Evolutionary conservation across 495 filamentous ascomycete species (phyloP), one percentile per base, ranked within the genome.

Genomic region (Hypoxylon fragiforme): DNA sequence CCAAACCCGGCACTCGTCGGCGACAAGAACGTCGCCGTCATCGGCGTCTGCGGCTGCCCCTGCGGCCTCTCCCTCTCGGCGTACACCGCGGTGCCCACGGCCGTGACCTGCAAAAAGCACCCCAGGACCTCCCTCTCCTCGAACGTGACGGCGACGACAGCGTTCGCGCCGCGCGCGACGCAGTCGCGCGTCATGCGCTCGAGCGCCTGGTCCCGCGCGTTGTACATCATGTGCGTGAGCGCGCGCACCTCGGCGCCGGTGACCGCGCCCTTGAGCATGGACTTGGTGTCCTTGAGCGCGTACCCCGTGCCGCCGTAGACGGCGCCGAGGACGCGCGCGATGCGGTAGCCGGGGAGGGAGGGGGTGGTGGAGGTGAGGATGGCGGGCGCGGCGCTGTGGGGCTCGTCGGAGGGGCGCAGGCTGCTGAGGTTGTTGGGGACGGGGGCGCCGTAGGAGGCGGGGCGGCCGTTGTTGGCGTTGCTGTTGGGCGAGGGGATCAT

Each of bases 121-220:
- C 61, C 61, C n/a, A 60, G 7, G 14, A 57, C 24, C 31, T 60
- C 61, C 36, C 30, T 51, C 47, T 64, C 61, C 7, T 49, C 40
- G 30, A 60, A 64, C 2, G 19, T 20, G 0, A 64, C 14, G 2
- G 40, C 61, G 1, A 64, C 19, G 13, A 64, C 42, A 11, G 61
- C 61, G 16, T 64, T 64, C 1, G 55, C 61, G 28, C 61, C 61
- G 9, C 61, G 37, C 3, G 56, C 8, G 7, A 64, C 52, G 38
- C 61, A 60, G 39, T 64, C 61, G 13, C 52, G 30, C 2, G 53
- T 42, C 61, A 64, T 57, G 5, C 61, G 26, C 28, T 61, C 57
- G 6, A 52, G 15, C n/a, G 61, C 57, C 38, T 57, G 61, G 19
- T 64, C 61, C 7, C 61, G 26, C 41, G 61, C 57, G 21, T 57